phyloP scores from a whole-genome alignment of 768 basidiomycete genomes.

The Leccinum broughii region DNA sequence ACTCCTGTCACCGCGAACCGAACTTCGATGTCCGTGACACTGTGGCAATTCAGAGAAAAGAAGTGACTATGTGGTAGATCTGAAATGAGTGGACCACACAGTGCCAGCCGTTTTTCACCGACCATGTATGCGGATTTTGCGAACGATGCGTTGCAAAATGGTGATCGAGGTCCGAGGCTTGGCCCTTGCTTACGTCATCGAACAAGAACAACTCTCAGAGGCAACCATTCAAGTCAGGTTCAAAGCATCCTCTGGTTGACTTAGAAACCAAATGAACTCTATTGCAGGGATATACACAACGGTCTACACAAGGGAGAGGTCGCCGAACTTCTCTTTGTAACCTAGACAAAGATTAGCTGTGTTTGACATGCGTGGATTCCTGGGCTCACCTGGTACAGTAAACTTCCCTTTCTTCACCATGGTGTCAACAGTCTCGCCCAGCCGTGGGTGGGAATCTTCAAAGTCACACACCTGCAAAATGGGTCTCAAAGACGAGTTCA shows the following conservation, averaged over 20 bases:
- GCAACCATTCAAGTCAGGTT: not conserved
- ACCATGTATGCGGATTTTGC: not conserved
- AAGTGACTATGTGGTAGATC: not conserved
- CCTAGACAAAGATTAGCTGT: conserved; percentile 41
- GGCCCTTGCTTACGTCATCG: conserved; percentile 27
- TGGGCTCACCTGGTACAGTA: conserved; percentile 82
- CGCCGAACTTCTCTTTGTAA: conserved; percentile 96
- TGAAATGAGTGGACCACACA: not conserved
- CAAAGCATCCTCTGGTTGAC: not conserved
- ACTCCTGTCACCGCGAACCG: not conserved
- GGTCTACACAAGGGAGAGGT: conserved; percentile 84
- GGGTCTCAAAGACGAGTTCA: not conserved
- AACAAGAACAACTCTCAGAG: not conserved
- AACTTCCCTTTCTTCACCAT: conserved; percentile 99
- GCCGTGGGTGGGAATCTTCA: conserved; percentile 88
- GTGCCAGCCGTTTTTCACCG: not conserved
- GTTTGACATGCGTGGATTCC: not conserved
- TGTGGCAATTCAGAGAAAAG: not conserved
- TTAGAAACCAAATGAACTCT: conserved; percentile 15
- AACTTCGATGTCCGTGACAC: not conserved
- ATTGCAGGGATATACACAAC: conserved; percentile 24
- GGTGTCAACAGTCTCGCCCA: conserved; percentile 85
- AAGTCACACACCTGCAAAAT: conserved; percentile 77
- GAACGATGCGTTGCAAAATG: not conserved
- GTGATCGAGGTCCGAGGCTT: not conserved